Percentiles rank a stretch among this genome's conserved stretches.
These are phyloP conservation scores for Trametes sp. DNA, from an alignment of 1,284 basidiomycete genomes.

Conservation along the genomic window DNA sequence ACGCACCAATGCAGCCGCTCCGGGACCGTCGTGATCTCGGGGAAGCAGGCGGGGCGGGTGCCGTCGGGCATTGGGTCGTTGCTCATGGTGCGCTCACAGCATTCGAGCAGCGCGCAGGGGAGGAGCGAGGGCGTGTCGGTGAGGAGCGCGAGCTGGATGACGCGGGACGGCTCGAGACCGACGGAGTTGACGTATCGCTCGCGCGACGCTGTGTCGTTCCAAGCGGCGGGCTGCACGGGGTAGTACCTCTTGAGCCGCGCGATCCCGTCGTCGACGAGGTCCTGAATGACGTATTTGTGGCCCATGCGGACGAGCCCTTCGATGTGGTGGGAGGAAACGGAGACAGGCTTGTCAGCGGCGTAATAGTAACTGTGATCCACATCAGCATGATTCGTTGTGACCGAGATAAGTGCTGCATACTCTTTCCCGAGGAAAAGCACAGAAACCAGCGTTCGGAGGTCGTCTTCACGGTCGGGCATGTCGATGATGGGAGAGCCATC, in stretches of 20 bases:
- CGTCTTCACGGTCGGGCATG: background rate
- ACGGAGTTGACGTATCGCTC: background rate
- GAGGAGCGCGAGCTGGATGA: background rate
- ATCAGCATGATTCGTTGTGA: background rate
- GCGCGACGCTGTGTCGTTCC: slow-evolving; percentile 1
- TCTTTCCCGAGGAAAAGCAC: slow-evolving; percentile 11
- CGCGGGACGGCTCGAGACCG: background rate
- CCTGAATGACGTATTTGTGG: slow-evolving; percentile 23
- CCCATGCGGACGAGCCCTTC: slow-evolving; percentile 15
- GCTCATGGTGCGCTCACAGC: slow-evolving; percentile 6
- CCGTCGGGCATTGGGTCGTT: slow-evolving; percentile 9
- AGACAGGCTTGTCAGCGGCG: background rate
- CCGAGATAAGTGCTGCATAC: background rate
- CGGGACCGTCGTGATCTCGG: background rate
- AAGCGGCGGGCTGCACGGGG: background rate
- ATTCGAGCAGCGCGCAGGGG: slow-evolving; percentile 12
- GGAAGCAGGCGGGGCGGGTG: background rate
- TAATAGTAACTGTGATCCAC: slow-evolving; percentile 8
- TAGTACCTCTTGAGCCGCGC: slow-evolving; percentile 20
- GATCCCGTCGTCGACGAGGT: slow-evolving; percentile 16
- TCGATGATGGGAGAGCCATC: slow-evolving; percentile 2
- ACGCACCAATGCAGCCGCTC: background rate
- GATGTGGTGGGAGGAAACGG: slow-evolving; percentile 7
- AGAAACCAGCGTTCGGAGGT: background rate
- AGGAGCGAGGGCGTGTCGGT: slow-evolving; percentile 1